Percentiles rank a stretch among this genome's conserved stretches.
phyloP scores from a whole-genome alignment of 495 filamentous ascomycete genomes.

The Hyaloscypha variabilis region DNA sequence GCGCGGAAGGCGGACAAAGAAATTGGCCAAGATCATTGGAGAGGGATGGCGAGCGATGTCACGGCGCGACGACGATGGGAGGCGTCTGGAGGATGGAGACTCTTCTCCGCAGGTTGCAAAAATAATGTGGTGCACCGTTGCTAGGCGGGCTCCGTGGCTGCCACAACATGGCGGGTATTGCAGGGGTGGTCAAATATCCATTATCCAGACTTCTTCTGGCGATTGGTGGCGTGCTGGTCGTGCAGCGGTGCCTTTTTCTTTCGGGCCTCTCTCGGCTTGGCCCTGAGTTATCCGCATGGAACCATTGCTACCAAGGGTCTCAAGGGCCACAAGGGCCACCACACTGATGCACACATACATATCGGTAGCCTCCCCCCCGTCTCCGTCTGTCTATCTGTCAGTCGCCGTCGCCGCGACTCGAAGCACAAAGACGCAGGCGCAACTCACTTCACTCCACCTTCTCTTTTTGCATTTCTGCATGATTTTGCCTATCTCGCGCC shows the following conservation, averaged over 20 bases:
- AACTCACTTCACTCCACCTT: background rate
- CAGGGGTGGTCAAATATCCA: background rate
- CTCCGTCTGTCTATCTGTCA: no score
- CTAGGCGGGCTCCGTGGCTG: no score
- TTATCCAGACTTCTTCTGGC: no score
- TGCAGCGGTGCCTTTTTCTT: background rate
- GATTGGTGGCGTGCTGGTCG: background rate
- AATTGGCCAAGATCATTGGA: constrained; percentile 4
- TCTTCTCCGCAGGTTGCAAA: no score
- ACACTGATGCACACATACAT: background rate
- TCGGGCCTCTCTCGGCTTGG: background rate
- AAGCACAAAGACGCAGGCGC: background rate
- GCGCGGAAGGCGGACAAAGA: constrained; percentile 16
- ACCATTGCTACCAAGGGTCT: background rate
- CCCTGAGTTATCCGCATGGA: background rate
- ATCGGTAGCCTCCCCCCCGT: background rate
- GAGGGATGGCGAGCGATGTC: no score
- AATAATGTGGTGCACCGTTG: no score
- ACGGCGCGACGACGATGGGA: background rate
- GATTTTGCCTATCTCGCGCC: constrained; percentile 3
- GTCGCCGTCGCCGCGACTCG: background rate
- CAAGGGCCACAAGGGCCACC: background rate
- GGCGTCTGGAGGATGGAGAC: background rate
- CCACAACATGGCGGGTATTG: background rate
- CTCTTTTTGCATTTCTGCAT: constrained; percentile 3